Evolutionary conservation across 2,329 filamentous ascomycete species (phyloP).

Genomic region (Trichoderma hamatum): DNA sequence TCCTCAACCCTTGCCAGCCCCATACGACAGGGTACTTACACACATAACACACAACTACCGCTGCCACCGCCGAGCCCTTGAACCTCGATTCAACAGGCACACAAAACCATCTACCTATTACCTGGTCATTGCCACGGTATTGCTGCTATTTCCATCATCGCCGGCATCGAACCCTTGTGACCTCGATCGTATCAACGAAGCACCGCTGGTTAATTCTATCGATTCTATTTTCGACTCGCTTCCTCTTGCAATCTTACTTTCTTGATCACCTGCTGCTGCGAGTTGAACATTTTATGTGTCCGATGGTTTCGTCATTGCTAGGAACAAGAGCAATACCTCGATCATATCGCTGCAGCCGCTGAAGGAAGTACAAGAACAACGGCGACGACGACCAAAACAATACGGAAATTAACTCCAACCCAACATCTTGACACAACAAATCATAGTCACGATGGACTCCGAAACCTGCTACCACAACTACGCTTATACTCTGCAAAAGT

Average conservation of each 20-base stretch:
- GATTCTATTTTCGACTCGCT: neutral
- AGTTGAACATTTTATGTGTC: slow-evolving; percentile 26
- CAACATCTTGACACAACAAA: neutral
- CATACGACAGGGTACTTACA: slow-evolving; percentile 7
- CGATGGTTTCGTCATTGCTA: slow-evolving; percentile 39
- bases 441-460: slow-evolving; percentile 36
- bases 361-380: slow-evolving; percentile 28
- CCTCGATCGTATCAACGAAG: neutral
- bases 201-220: neutral
- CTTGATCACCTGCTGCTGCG: slow-evolving; percentile 15
- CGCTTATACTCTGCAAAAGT: slow-evolving; percentile 56
- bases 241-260: neutral
- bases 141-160: slow-evolving; percentile 16
- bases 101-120: neutral
- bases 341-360: slow-evolving; percentile 28
- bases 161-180: slow-evolving; percentile 3
- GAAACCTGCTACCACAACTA: slow-evolving; percentile 41
- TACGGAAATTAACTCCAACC: neutral
- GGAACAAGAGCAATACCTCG: slow-evolving; percentile 27
- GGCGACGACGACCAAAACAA: neutral
- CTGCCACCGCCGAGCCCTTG: neutral
- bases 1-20: slow-evolving; percentile 7
- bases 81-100: neutral
- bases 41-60: neutral
- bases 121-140: neutral